These are phyloP conservation scores for Penicillium silybi DNA, from an alignment of 495 filamentous ascomycete genomes.

Conservation along the genomic window DNA sequence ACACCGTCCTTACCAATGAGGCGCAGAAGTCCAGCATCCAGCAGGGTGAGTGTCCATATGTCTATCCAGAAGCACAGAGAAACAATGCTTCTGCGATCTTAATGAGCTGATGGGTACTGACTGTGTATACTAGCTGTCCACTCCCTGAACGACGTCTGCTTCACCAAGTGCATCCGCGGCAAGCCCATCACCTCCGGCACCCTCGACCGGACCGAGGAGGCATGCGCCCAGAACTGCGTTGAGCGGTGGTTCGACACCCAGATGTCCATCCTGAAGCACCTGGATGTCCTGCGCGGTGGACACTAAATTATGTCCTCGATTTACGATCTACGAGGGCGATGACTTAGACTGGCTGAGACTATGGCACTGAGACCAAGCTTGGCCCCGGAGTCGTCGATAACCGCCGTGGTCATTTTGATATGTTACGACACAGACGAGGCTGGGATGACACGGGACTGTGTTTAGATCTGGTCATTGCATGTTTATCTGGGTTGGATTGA, in stretches of 20 bases:
- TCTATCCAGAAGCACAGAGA: not conserved
- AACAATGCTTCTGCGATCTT: not conserved
- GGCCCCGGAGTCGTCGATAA: not conserved
- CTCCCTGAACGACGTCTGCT: constrained; percentile 82
- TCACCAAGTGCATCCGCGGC: constrained; percentile 79
- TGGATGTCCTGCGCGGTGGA: constrained; percentile 58
- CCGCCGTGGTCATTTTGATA: not conserved
- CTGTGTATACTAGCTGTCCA: constrained; percentile 59
- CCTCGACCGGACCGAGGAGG: constrained; percentile 71
- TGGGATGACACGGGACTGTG: not conserved
- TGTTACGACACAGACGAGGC: not conserved
- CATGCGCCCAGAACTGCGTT: constrained; percentile 86
- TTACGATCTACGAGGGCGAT: not conserved
- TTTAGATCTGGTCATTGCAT: not conserved
- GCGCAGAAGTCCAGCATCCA: constrained; percentile 77
- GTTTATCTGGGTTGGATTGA: not conserved
- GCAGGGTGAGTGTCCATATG: constrained; percentile 57
- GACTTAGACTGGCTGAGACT: not conserved
- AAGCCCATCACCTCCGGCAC: constrained; percentile 55
- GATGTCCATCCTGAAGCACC: constrained; percentile 70
- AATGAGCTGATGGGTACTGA: not conserved
- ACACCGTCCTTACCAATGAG: constrained; percentile 76
- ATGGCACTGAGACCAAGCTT: not conserved
- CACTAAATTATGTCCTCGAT: constrained; percentile 18
- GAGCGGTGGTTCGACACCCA: constrained; percentile 91